These are phyloP conservation scores for Fusarium coicis DNA, from an alignment of 2,329 filamentous ascomycete species.

Conservation along the genomic window DNA sequence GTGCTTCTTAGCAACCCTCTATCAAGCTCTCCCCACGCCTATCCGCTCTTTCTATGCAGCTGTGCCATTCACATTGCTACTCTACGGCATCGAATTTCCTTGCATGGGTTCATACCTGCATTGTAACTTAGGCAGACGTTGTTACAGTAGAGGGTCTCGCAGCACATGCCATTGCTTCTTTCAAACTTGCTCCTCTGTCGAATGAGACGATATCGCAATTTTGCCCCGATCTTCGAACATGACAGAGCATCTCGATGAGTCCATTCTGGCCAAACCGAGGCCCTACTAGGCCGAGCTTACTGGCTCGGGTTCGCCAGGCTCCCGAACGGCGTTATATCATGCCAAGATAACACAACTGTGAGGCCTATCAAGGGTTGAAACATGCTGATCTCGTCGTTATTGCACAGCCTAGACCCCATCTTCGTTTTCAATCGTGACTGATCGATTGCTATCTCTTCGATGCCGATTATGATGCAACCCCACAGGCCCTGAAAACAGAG, in stretches of 20 bases:
- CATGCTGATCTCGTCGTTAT: not conserved
- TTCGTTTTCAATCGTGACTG: not conserved
- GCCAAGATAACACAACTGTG: conserved; percentile 1
- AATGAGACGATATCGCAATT: conserved; percentile 9
- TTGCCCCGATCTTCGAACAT: not conserved
- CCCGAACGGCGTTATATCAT: conserved; percentile 6
- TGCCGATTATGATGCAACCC: conserved; percentile 16
- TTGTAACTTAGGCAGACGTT: not conserved
- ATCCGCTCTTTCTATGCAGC: conserved; percentile 6
- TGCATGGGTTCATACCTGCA: conserved; percentile 25
- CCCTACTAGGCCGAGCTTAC: not conserved
- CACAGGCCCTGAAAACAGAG: conserved; percentile 36
- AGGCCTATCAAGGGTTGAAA: not conserved
- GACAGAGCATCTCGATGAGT: conserved; percentile 17
- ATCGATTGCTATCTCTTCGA: conserved; percentile 3
- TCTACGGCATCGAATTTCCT: conserved; percentile 23
- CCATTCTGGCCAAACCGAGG: conserved; percentile 6
- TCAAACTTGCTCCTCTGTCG: not conserved
- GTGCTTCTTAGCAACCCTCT: conserved; percentile 9
- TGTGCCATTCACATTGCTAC: conserved; percentile 19
- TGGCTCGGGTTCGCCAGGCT: conserved; percentile 8
- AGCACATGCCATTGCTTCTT: not conserved
- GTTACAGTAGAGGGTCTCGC: not conserved
- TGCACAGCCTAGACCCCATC: not conserved
- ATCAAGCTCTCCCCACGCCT: conserved; percentile 5